A percentile compares a stretch with the other conserved stretches of the same genome.
Conservation (phyloP, 345 rosid genomes). For the Diplotaxis tenuifolia region DNA sequence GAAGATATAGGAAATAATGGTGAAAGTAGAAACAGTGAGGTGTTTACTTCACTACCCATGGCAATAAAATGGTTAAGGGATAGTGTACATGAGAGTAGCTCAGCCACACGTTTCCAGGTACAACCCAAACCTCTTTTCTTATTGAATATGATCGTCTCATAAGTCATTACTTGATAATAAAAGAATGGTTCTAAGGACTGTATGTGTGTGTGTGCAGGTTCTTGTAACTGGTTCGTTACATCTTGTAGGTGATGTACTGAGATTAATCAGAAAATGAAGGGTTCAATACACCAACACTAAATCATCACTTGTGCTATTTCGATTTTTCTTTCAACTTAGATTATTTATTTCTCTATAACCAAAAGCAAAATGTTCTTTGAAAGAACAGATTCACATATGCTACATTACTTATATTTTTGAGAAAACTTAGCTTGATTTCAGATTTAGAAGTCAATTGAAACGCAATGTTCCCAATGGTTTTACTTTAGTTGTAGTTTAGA, state of each 20-base stretch:
- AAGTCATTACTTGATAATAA: too few species aligned
- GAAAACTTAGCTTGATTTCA: neutral
- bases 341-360: too few species aligned
- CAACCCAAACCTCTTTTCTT: conserved; percentile 3
- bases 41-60: conserved; percentile 80
- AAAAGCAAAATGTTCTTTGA: too few species aligned
- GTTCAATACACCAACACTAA: neutral
- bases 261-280: conserved; percentile 58
- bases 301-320: conserved; percentile 4
- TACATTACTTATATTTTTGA: too few species aligned
- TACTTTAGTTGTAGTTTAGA: too few species aligned
- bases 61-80: conserved; percentile 95
- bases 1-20: too few species aligned
- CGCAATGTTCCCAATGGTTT: too few species aligned
- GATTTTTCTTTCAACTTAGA: neutral
- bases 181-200: neutral
- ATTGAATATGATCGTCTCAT: neutral
- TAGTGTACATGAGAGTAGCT: conserved; percentile 52
- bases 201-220: conserved; percentile 46
- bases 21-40: conserved; percentile 56
- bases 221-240: conserved; percentile 90
- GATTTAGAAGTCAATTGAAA: too few species aligned
- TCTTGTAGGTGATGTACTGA: conserved; percentile 87
- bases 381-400: neutral
- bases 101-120: conserved; percentile 71